These are phyloP conservation scores for Botrytis fabae DNA, from an alignment of 2,329 filamentous ascomycete genomes.

Conservation along the genomic window DNA sequence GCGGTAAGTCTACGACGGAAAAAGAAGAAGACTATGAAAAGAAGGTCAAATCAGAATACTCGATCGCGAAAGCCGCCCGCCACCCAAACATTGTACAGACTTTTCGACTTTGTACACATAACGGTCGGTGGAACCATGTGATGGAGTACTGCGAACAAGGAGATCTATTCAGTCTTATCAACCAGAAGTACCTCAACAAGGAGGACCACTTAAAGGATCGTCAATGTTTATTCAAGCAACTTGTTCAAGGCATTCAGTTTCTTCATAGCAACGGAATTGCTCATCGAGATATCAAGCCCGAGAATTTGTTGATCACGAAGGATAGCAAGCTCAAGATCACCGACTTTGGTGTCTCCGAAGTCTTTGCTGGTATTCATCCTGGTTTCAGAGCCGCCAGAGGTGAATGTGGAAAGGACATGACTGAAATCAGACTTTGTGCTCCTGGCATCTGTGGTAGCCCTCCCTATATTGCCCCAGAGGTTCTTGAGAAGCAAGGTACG, in stretches of 20 bases:
- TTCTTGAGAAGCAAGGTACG: conserved; percentile 62
- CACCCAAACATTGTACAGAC: conserved; percentile 89
- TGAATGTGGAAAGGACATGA: conserved; percentile 72
- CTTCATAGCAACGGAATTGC: conserved; percentile 82
- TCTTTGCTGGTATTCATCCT: conserved; percentile 80
- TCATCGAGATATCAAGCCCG: conserved; percentile 87
- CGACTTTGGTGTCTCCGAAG: conserved; percentile 86
- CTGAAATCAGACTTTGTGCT: conserved; percentile 66
- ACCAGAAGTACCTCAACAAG: conserved; percentile 65
- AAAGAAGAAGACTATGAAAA: conserved; percentile 74
- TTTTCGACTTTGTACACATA: conserved; percentile 67
- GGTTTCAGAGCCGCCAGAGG: conserved; percentile 72
- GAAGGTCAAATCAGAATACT: conserved; percentile 90
- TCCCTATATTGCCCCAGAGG: conserved; percentile 86
- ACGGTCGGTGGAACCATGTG: conserved; percentile 81
- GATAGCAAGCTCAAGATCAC: conserved; percentile 86
- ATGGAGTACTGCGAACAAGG: conserved; percentile 90
- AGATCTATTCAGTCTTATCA: conserved; percentile 74
- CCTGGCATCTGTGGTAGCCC: conserved; percentile 83
- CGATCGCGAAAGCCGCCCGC: conserved; percentile 79
- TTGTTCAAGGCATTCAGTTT: conserved; percentile 79
- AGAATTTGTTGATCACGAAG: conserved; percentile 78
- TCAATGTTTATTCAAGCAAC: conserved; percentile 85
- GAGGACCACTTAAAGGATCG: conserved; percentile 67
- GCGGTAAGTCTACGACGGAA: conserved; percentile 68